Evolutionary conservation across 108 stramenopile species (phyloP).

Genomic region (Nitzschia inconspicua): DNA sequence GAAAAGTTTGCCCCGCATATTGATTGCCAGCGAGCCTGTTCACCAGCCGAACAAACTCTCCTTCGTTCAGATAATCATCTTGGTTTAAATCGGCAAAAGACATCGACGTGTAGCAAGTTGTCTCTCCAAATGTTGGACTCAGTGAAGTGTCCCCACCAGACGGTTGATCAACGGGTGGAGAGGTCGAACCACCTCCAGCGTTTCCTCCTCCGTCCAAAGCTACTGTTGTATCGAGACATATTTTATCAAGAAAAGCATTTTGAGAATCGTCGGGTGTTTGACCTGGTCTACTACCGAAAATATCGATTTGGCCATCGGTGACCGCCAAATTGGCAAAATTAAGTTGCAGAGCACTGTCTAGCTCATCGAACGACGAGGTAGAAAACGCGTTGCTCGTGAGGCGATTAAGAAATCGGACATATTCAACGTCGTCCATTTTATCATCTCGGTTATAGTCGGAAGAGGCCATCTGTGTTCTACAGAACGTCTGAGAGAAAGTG

Average conservation of each 20-base stretch:
- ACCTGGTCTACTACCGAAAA: constrained; percentile 31
- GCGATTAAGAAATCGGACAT: constrained; percentile 37
- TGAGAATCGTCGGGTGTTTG: constrained; percentile 9
- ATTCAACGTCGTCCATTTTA: constrained; percentile 25
- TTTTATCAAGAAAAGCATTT: constrained; percentile 6
- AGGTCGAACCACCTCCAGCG: background rate
- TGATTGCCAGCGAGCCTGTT: constrained; percentile 20
- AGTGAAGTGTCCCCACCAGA: background rate
- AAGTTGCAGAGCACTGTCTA: constrained; percentile 14
- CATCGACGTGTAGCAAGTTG: constrained; percentile 5
- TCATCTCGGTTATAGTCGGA: constrained; percentile 30
- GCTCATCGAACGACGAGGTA: constrained; percentile 6
- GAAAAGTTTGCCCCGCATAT: constrained; percentile 14
- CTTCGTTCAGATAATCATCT: constrained; percentile 20
- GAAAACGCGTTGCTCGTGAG: constrained; percentile 15
- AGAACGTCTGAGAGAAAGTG: constrained; percentile 9
- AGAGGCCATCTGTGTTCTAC: constrained; percentile 21
- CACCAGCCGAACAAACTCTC: constrained; percentile 33
- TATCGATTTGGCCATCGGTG: constrained; percentile 21
- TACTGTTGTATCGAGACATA: constrained; percentile 25
- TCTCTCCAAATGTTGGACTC: background rate
- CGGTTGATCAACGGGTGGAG: background rate
- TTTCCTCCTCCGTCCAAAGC: constrained; percentile 8
- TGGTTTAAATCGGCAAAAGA: constrained; percentile 16
- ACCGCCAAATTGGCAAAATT: constrained; percentile 32